Base-by-base conservation (phyloP, 1,284 basidiomycete species). In the Puccinia coronata region DNA sequence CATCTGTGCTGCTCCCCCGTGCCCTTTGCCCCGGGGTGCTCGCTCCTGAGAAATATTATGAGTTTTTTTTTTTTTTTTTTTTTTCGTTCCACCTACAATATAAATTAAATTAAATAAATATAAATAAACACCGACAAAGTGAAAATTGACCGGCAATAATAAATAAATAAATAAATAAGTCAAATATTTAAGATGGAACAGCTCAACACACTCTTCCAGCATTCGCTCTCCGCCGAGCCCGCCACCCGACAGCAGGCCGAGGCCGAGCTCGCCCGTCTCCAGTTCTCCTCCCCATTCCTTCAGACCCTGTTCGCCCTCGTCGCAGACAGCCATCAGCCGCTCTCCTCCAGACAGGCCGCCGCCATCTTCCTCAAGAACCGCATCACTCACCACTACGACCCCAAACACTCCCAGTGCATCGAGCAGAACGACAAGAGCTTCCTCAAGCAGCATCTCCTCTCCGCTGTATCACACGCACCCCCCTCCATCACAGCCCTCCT, bases 311-410 rank as follows among this genome's bases (percentile, higher is more conserved):
- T 80, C 43, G 57, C 77, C 0, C 57, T 80, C 23, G 55, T 80
- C 34, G 65, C 67, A 34, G 43, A 43, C 16, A 20, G 8, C 5
- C 28, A 67, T 25, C 49, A 57, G 6, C 23, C 51, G 0, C 55
- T 71, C 14, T 20, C 67, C 9, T 25, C 18, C n/a, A 49, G 77
- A 43, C 77, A 80, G 57, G 77, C 77, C 23, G 77, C 77, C 0
- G 77, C 77, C 0, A 69, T 80, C 51, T 80, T 59, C 53, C 55
- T 80, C 36, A 80, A 80, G 55, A 80, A 80, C 67, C 49, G 51
- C 4, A 41, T 70, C n/a, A 55, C 31, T 16, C 2, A 25, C 9
- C 36, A 43, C 36, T 80, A 71, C 25, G 39, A 80, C 59, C 53
- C 9, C 39, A 8, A 39, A 36, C 34, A 43, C 23, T n/a, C 11